Base-by-base conservation (phyloP, 2,329 filamentous ascomycete genomes). In the Paecilomyces fulvus region DNA sequence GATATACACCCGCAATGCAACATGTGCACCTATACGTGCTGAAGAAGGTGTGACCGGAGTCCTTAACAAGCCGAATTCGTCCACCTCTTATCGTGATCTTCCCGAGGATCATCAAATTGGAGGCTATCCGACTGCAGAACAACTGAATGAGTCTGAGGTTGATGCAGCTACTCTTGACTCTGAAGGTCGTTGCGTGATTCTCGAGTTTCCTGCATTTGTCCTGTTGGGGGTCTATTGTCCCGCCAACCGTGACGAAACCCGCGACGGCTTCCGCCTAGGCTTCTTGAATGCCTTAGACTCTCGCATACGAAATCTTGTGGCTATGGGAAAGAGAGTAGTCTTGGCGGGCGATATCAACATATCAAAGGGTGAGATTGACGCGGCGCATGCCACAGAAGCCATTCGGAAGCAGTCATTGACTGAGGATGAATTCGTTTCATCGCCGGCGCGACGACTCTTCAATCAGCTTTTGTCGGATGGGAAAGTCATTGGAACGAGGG, bases 141-240 rank as follows among this genome's bases (percentile, higher is more conserved):
- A 96, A 65, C 78, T 95, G 1, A 75, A 79, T 0, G 77, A 79
- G 10, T 74, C 80, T 20, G 69, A 73, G 0, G 73, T 90, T 3
- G 90, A 96, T 65, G 84, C 89, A 48, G 77, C 80, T 1, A 80
- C 80, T 0, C 82, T 97, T 7, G 94, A 99, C 69, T 89, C 89
- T 0, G 94, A 99, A 76, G 94, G 94, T 0, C 87, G 94, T 51
- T 96, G 91, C 64, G 84, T 97, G 7, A 80, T 96, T 49, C 79
- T 99, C 3, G 94, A 97, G 68, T 97, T 99, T 63, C 90, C 91
- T 0, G 92, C 90, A 2, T 97, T 99, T 69, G 90, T 99, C 3
- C 81, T 99, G 14, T 83, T 99, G 53, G 94, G 92, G 3, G 87
- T 95, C 1, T 97, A 99, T 73, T 90, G 89, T 64, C 94, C 94